Evolutionary conservation across 306 rosid genomes (phyloP).

Genomic region (Cucumis hystrix): DNA sequence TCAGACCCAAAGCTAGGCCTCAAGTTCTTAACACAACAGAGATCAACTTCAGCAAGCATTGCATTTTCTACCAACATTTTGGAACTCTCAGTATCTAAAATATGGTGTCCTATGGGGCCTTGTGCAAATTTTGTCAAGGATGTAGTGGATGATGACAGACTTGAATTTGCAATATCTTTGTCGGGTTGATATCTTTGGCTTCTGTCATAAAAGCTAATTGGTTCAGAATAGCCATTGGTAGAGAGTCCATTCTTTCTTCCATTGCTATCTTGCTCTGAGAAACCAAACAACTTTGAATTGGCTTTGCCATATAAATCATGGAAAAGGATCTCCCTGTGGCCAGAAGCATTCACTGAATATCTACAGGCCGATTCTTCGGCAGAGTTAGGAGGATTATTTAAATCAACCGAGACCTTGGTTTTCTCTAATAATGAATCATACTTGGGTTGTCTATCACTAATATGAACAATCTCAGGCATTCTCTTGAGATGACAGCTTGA

Average conservation of each 20-base stretch:
- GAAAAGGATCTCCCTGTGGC: neutral
- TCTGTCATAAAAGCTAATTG: conserved; percentile 10
- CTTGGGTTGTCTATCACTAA: conserved; percentile 12
- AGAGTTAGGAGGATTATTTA: conserved; percentile 23
- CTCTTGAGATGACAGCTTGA: conserved; percentile 25
- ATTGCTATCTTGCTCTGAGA: conserved; percentile 4
- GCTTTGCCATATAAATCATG: neutral
- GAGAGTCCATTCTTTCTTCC: neutral
- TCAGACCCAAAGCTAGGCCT: conserved; percentile 12
- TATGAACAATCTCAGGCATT: conserved; percentile 19
- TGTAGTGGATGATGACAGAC: conserved; percentile 16
- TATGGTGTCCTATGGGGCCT: conserved; percentile 12
- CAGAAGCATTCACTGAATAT: neutral
- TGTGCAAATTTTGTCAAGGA: conserved; percentile 14
- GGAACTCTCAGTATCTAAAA: neutral
- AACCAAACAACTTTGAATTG: neutral
- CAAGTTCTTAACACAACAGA: conserved; percentile 15
- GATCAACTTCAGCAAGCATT: neutral
- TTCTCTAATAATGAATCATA: conserved; percentile 11
- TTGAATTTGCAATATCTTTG: conserved; percentile 13
- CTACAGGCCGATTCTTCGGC: conserved; percentile 15
- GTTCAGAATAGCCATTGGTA: conserved; percentile 11
- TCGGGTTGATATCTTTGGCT: conserved; percentile 11
- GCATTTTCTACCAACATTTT: neutral
- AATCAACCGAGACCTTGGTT: conserved; percentile 22